phyloP scores from a whole-genome alignment of 2,329 filamentous ascomycete species.

The Sporothrix pseudoabietina region DNA sequence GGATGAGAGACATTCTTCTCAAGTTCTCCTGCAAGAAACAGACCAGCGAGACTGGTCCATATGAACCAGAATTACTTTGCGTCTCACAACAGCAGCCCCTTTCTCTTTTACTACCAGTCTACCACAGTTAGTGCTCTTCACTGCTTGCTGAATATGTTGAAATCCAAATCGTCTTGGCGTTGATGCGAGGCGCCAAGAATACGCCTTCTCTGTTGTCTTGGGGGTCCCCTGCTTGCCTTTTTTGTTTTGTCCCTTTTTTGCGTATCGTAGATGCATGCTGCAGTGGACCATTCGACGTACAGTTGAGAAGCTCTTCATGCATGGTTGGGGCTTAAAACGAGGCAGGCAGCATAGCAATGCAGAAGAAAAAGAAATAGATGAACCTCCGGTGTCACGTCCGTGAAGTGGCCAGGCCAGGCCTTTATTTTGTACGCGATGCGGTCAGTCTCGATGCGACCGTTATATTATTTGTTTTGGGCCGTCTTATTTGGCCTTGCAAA shows the following conservation, averaged over 20 bases:
- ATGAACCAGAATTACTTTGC: background rate
- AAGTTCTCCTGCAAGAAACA: background rate
- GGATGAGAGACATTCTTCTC: conserved; percentile 3
- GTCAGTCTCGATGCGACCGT: background rate
- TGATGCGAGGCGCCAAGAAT: background rate
- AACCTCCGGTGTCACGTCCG: conserved; percentile 22
- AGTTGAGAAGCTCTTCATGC: background rate
- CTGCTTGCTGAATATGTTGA: background rate
- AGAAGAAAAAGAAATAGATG: conserved; percentile 2
- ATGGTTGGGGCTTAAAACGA: background rate
- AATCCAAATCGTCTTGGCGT: background rate
- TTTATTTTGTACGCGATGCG: conserved; percentile 1
- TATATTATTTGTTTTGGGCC: conserved; percentile 5
- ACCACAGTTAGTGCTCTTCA: too few relatives aligned
- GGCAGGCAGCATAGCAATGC: background rate
- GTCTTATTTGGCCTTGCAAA: background rate
- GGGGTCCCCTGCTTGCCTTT: background rate
- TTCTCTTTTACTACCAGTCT: background rate
- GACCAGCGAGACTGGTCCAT: background rate
- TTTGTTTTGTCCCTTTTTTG: background rate
- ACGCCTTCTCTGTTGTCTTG: background rate
- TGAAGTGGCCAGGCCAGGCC: background rate
- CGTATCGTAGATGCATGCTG: background rate
- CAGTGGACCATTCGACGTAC: background rate
- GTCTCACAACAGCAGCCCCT: conserved; percentile 10